A percentile compares a stretch with the other conserved stretches of the same genome.
phyloP scores from a whole-genome alignment of 1,139 yeast species.

The Cylindricascospora bacillispora region DNA sequence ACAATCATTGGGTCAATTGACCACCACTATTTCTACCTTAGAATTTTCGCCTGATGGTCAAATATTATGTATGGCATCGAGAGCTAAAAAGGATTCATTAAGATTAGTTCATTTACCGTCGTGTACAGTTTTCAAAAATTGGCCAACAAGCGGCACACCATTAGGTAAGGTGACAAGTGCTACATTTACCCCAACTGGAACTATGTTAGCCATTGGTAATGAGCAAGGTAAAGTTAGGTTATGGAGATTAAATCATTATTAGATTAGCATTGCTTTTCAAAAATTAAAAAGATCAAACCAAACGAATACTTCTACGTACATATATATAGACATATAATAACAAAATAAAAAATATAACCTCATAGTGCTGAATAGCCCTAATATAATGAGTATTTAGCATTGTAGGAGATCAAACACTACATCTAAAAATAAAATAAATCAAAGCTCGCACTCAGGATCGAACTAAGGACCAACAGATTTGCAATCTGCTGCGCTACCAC shows the following conservation, averaged over 20 bases:
- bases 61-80: slow-evolving; percentile 69
- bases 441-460: slow-evolving; percentile 71
- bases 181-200: slow-evolving; percentile 68
- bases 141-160: slow-evolving; percentile 98
- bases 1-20: slow-evolving; percentile 61
- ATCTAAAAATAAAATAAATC: slow-evolving; percentile 23
- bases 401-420: too few species aligned
- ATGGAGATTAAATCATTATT: slow-evolving; percentile 79
- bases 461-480: slow-evolving; percentile 84
- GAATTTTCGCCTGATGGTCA: slow-evolving; percentile 84
- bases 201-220: slow-evolving; percentile 80
- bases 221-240: slow-evolving; percentile 83
- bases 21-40: slow-evolving; percentile 66
- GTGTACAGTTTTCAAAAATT: slow-evolving; percentile 76
- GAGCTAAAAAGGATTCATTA: slow-evolving; percentile 78
- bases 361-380: not conserved
- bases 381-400: not conserved
- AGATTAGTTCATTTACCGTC: slow-evolving; percentile 81
- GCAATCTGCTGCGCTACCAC: slow-evolving; percentile 92
- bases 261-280: too few species aligned
- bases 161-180: slow-evolving; percentile 84
- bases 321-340: not conserved
- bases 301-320: slow-evolving; percentile 7
- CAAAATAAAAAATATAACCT: not conserved
- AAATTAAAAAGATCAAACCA: not conserved